These are phyloP conservation scores for Ascochyta lentis DNA, from an alignment of 2,329 filamentous ascomycete species.

Conservation along the genomic window DNA sequence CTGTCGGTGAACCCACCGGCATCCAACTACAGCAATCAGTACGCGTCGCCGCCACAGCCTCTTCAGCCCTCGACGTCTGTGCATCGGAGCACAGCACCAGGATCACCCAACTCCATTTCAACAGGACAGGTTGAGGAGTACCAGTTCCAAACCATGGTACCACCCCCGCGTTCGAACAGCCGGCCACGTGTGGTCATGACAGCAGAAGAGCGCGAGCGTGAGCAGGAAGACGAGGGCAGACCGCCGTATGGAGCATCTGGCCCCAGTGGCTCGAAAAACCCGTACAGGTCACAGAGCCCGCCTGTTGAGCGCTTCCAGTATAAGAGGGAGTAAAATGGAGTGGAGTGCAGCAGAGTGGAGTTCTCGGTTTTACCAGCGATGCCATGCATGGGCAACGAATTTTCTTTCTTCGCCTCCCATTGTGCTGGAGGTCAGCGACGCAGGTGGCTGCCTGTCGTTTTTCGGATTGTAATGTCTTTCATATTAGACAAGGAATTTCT, in stretches of 20 bases:
- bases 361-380: conserved; percentile 2
- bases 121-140: conserved; percentile 44
- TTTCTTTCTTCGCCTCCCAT: neutral
- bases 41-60: conserved; percentile 29
- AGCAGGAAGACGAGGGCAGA: conserved; percentile 27
- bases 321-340: conserved; percentile 6
- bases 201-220: conserved; percentile 22
- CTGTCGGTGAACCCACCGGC: conserved; percentile 32
- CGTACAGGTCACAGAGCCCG: conserved; percentile 19
- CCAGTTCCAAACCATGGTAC: conserved; percentile 42
- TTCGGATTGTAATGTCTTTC: conserved; percentile 7
- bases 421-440: neutral
- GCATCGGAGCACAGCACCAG: conserved; percentile 33
- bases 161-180: conserved; percentile 35
- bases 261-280: conserved; percentile 23
- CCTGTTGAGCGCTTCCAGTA: conserved; percentile 8
- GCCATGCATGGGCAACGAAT: neutral
- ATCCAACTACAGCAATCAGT: conserved; percentile 22
- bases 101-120: conserved; percentile 41
- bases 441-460: conserved; percentile 1
- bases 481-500: neutral
- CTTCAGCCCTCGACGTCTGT: conserved; percentile 23
- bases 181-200: conserved; percentile 23
- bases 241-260: conserved; percentile 21
- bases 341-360: neutral